Percentiles rank a stretch among this genome's conserved stretches.
Conservation (phyloP, 2,329 filamentous ascomycete species). For the Neocucurbitaria cava region DNA sequence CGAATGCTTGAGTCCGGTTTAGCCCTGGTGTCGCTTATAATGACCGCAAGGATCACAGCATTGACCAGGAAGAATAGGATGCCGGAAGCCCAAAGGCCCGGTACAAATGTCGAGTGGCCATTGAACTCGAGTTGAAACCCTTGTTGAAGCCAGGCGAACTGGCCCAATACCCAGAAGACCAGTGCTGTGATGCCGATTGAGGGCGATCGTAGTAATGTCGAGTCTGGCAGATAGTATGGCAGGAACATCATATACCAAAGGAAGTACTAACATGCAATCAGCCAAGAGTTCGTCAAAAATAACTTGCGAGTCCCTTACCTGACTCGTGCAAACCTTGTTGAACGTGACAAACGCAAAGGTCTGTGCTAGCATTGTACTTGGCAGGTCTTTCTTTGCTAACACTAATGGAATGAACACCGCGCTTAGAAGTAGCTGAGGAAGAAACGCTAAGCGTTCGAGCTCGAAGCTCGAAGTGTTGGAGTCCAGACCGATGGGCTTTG, state of each 20-base stretch:
- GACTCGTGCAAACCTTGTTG: slow-evolving; percentile 98
- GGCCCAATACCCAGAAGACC: slow-evolving; percentile 75
- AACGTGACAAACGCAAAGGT: slow-evolving; percentile 97
- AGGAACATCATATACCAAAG: slow-evolving; percentile 97
- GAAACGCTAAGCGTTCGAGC: slow-evolving; percentile 83
- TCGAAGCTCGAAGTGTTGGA: slow-evolving; percentile 52
- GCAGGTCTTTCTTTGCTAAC: slow-evolving; percentile 80
- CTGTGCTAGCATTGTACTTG: slow-evolving; percentile 88
- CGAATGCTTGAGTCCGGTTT: slow-evolving; percentile 1
- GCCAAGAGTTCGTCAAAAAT: background rate
- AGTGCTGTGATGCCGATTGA: slow-evolving; percentile 70
- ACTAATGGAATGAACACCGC: slow-evolving; percentile 76
- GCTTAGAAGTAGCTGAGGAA: slow-evolving; percentile 85
- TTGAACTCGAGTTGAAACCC: slow-evolving; percentile 63
- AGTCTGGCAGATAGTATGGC: slow-evolving; percentile 85
- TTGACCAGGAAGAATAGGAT: slow-evolving; percentile 85
- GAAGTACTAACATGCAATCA: slow-evolving; percentile 73
- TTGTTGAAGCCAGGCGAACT: slow-evolving; percentile 64
- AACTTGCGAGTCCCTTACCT: slow-evolving; percentile 63
- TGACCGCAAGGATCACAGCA: slow-evolving; percentile 82
- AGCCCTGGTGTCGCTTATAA: slow-evolving; percentile 68
- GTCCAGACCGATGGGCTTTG: slow-evolving; percentile 17
- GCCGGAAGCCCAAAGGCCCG: slow-evolving; percentile 79
- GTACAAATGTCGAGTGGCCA: slow-evolving; percentile 82
- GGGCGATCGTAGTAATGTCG: slow-evolving; percentile 70